Percentiles rank a stretch among this genome's conserved stretches.
Evolutionary conservation across 805 yeast genomes (phyloP).

Genomic region (Starmerella riodocensis): DNA sequence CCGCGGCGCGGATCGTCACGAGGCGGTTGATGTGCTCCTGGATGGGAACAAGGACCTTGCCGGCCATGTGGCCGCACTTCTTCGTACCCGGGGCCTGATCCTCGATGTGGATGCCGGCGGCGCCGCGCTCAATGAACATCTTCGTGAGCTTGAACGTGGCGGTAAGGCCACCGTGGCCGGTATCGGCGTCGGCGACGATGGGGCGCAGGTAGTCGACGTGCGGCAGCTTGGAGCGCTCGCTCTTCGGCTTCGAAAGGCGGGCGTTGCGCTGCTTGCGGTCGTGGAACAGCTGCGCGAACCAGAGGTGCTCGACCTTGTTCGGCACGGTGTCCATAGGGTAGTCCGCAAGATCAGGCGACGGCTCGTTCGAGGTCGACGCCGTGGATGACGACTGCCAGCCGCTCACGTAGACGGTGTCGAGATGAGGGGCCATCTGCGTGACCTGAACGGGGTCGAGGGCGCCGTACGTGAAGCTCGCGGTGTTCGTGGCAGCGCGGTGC

Average conservation of each 20-base stretch:
- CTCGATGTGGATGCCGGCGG: conserved; percentile 97
- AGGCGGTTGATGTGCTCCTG: conserved; percentile 94
- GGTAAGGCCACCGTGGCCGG: conserved; percentile 97
- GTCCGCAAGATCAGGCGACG: conserved; percentile 96
- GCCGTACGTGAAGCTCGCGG: conserved; percentile 83
- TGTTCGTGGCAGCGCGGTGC: conserved; percentile 57
- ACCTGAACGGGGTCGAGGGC: conserved; percentile 93
- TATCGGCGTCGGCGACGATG: conserved; percentile 93
- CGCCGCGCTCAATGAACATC: conserved; percentile 94
- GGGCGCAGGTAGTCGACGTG: conserved; percentile 85
- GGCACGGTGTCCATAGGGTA: conserved; percentile 99
- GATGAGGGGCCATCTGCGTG: conserved; percentile 90
- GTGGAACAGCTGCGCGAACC: conserved; percentile 93
- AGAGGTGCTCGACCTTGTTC: conserved; percentile 91
- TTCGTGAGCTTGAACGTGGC: conserved; percentile 92
- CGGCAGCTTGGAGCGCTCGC: conserved; percentile 55
- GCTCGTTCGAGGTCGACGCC: conserved; percentile 94
- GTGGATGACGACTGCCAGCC: conserved; percentile 99
- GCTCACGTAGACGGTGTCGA: conserved; percentile 83
- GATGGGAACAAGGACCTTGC: conserved; percentile 92
- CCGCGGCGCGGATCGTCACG: conserved; percentile 86
- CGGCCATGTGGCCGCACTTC: conserved; percentile 99
- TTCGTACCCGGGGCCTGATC: conserved; percentile 99
- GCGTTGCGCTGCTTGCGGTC: conserved; percentile 92
- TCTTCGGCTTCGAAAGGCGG: conserved; percentile 45